Evolutionary conservation across 192 early-diverging fungal genomes (phyloP).

Genomic region (Coemansia sp.): DNA sequence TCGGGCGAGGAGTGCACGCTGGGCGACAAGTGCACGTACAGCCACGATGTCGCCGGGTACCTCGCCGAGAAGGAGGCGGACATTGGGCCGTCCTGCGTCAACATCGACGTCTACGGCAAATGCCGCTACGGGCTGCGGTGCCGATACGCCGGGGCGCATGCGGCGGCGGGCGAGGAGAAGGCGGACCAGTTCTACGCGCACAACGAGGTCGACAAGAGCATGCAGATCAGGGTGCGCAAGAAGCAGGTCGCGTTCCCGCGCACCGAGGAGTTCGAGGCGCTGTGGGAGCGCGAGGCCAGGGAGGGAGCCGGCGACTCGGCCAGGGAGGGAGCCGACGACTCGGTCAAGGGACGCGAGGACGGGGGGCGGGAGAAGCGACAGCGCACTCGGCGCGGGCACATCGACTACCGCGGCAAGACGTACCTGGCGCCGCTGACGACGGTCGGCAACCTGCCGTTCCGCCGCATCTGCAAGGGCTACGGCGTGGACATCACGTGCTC

Average conservation of each 20-base stretch:
- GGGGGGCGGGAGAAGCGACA: slow-evolving; percentile 9
- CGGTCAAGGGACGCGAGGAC: background rate
- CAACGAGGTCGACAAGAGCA: slow-evolving; percentile 21
- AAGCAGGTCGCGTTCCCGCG: slow-evolving; percentile 46
- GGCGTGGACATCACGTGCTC: slow-evolving; percentile 97
- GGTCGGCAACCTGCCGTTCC: slow-evolving; percentile 96
- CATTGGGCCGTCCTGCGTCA: slow-evolving; percentile 66
- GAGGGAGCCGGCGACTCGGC: background rate
- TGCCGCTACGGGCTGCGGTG: slow-evolving; percentile 66
- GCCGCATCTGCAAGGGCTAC: slow-evolving; percentile 87
- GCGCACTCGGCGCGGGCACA: slow-evolving; percentile 8
- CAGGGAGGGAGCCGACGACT: background rate
- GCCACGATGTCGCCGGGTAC: slow-evolving; percentile 77
- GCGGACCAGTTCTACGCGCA: background rate
- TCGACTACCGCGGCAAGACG: slow-evolving; percentile 81
- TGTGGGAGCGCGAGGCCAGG: slow-evolving; percentile 18
- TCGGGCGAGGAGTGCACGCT: slow-evolving; percentile 53
- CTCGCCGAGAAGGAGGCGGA: slow-evolving; percentile 72
- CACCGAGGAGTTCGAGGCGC: slow-evolving; percentile 35
- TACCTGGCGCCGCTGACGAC: slow-evolving; percentile 97
- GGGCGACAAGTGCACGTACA: slow-evolving; percentile 66
- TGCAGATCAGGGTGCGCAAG: slow-evolving; percentile 36
- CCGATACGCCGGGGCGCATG: slow-evolving; percentile 58
- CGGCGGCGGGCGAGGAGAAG: slow-evolving; percentile 58
- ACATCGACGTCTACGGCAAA: slow-evolving; percentile 71